Base-by-base conservation (phyloP, 176 grass and related monocot species). In the Oryza officinalis region DNA sequence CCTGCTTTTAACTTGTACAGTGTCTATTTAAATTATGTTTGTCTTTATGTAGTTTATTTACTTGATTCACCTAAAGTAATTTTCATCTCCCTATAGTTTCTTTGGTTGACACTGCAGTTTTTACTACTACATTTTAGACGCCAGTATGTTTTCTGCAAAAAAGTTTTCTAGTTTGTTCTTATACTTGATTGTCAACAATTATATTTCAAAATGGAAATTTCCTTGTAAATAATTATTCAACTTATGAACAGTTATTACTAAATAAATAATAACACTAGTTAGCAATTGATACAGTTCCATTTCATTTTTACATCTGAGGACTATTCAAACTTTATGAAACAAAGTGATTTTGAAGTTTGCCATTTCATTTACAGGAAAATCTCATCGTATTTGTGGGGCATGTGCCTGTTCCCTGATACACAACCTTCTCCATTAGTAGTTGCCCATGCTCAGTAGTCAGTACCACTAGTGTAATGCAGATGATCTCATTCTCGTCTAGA, bases 401-500 rank as follows among this genome's bases (percentile, higher is more conserved):
- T 75, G 25, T 41, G 31, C 25, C 18, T 82, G 26, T 76, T 76
- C 54, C 25, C 60, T 82, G 12, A 18, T 47, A 27, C 73, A 35
- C n/a, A 71, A 4, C 23, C 40, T 82, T 71, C 73, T 80, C 25
- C 61, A 41, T 78, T 18, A 30, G 27, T 74, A 72, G 22, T 18
- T 65, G 20, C 13, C 49, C 23, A 28, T 38, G 40, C 49, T 80
- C 17, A 63, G 41, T 27, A 28, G 65, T 22, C 64, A 40, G 32
- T 87, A 77, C 27, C 5, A 69, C 44, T 45, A 72, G 28, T 85
- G 18, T 85, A 41, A 71, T 80, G 47, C 63, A 70, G 13, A 72
- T 81, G 77, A 81, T 80, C 69, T 76, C 27, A 75, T 77, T 25
- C 43, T 75, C 57, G 81, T 8, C 57, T 78, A 63, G 10, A 71